These are phyloP conservation scores for Ogataea hybrid DNA, from an alignment of 1,139 yeast species.

Conservation along the genomic window DNA sequence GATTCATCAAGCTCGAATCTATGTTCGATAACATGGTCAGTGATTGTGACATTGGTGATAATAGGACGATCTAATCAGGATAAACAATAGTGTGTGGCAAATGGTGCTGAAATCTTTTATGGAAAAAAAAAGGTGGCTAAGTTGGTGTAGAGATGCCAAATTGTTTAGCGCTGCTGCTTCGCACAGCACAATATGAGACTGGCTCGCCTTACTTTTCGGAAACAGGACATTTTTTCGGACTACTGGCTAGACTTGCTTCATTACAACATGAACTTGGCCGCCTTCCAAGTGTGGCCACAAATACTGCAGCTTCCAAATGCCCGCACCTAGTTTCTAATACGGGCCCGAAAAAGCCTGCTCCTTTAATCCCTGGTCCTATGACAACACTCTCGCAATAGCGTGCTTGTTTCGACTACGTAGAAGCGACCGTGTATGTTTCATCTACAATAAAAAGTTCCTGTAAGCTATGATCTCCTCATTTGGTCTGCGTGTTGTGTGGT, in stretches of 20 bases:
- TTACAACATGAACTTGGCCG: too few species aligned
- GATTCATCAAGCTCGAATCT: slow-evolving; percentile 19
- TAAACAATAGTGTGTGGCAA: slow-evolving; percentile 12
- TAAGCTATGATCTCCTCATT: not conserved
- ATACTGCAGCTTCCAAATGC: too few species aligned
- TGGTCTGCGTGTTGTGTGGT: slow-evolving; percentile 5
- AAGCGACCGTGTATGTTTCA: slow-evolving; percentile 6
- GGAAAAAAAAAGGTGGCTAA: slow-evolving; percentile 7
- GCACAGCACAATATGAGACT: too few species aligned
- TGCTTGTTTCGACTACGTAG: too few species aligned
- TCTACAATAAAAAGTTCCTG: slow-evolving; percentile 3
- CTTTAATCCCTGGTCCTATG: too few species aligned
- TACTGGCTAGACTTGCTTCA: too few species aligned
- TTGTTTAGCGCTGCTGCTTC: not conserved
- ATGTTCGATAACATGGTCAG: slow-evolving; percentile 22
- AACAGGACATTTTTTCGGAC: too few species aligned
- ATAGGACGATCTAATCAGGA: not conserved
- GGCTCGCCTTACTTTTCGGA: too few species aligned
- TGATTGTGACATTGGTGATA: slow-evolving; percentile 12
- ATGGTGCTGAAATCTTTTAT: slow-evolving; percentile 2
- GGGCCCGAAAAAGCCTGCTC: too few species aligned
- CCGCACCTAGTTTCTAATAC: too few species aligned
- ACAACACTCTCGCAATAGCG: too few species aligned
- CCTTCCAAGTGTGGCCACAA: too few species aligned
- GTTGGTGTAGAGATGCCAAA: slow-evolving; percentile 6